phyloP scores from a whole-genome alignment of 1,284 basidiomycete species.

The Cutaneotrichosporon daszewskae region DNA sequence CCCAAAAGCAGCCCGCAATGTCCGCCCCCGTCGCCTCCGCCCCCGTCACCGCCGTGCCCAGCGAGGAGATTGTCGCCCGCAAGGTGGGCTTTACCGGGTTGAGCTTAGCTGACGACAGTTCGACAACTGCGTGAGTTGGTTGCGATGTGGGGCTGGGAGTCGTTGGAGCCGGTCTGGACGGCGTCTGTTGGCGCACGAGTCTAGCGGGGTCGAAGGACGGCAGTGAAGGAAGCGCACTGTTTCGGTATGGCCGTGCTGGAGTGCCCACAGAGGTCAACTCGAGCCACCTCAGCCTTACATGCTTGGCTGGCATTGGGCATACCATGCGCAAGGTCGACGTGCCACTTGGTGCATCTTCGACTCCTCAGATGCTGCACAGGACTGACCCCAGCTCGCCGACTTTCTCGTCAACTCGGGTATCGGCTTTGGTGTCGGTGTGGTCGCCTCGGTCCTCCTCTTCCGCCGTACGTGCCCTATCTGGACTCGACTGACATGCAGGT shows the following conservation, averaged over 20 bases:
- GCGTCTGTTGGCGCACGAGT: not conserved
- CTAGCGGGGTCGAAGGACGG: too few species aligned
- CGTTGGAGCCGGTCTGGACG: not conserved
- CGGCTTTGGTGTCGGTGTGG: slow-evolving; percentile 89
- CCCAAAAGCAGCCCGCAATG: not conserved
- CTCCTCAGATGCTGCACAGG: not conserved
- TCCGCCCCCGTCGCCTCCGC: slow-evolving; percentile 19
- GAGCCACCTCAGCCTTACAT: too few species aligned
- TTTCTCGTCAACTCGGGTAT: slow-evolving; percentile 66
- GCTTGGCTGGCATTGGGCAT: too few species aligned
- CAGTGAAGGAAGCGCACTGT: too few species aligned
- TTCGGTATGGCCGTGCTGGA: too few species aligned
- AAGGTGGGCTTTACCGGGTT: slow-evolving; percentile 57
- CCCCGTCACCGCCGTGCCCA: slow-evolving; percentile 59
- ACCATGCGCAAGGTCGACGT: too few species aligned
- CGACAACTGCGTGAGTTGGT: slow-evolving; percentile 88
- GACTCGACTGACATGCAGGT: slow-evolving; percentile 56
- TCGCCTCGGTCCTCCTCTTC: slow-evolving; percentile 91
- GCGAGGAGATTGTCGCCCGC: slow-evolving; percentile 77
- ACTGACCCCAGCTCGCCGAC: slow-evolving; percentile 48
- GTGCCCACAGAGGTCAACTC: too few species aligned
- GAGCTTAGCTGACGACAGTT: slow-evolving; percentile 54
- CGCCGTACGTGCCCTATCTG: slow-evolving; percentile 61
- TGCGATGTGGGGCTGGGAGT: not conserved
- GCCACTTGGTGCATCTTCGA: not conserved